Evolutionary conservation across 192 early-diverging fungal genomes (phyloP).

Genomic region (Backusella luteola): DNA sequence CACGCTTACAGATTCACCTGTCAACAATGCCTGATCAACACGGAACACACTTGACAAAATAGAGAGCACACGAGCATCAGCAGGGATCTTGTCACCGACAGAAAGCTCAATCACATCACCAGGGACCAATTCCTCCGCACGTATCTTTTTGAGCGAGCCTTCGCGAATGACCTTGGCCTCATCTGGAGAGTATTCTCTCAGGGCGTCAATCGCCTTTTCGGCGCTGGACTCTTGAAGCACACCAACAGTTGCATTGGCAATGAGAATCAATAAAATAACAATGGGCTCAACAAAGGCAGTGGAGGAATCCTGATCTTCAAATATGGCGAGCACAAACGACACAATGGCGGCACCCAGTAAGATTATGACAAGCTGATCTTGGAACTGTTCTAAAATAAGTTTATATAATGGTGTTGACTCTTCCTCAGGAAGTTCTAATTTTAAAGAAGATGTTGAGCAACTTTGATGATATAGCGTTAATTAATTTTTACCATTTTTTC

Average conservation of each 20-base stretch:
- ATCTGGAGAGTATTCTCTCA: slow-evolving; percentile 96
- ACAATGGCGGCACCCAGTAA: slow-evolving; percentile 86
- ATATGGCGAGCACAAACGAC: slow-evolving; percentile 88
- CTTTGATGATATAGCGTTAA: not conserved
- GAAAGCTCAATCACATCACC: slow-evolving; percentile 92
- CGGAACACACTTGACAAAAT: slow-evolving; percentile 85
- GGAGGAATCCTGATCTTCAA: slow-evolving; percentile 70
- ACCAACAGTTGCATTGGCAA: slow-evolving; percentile 97
- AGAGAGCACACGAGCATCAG: slow-evolving; percentile 85
- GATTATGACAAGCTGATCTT: slow-evolving; percentile 98
- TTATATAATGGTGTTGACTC: slow-evolving; percentile 88
- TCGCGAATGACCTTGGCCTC: slow-evolving; percentile 89
- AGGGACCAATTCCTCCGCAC: slow-evolving; percentile 85
- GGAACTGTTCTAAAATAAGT: slow-evolving; percentile 95
- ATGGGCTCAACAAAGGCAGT: slow-evolving; percentile 98
- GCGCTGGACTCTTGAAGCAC: slow-evolving; percentile 96
- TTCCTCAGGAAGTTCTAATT: slow-evolving; percentile 85
- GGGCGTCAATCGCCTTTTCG: slow-evolving; percentile 96
- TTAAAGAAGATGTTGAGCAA: slow-evolving; percentile 12
- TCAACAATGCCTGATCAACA: slow-evolving; percentile 93
- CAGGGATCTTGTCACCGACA: slow-evolving; percentile 96
- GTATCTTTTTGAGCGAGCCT: slow-evolving; percentile 62
- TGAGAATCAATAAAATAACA: slow-evolving; percentile 96
- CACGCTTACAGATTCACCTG: slow-evolving; percentile 94
- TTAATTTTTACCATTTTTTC: slow-evolving; percentile 67